Evolutionary conservation across 352 stramenopile genomes (phyloP).

Genomic region (Phytopythium helicoides): DNA sequence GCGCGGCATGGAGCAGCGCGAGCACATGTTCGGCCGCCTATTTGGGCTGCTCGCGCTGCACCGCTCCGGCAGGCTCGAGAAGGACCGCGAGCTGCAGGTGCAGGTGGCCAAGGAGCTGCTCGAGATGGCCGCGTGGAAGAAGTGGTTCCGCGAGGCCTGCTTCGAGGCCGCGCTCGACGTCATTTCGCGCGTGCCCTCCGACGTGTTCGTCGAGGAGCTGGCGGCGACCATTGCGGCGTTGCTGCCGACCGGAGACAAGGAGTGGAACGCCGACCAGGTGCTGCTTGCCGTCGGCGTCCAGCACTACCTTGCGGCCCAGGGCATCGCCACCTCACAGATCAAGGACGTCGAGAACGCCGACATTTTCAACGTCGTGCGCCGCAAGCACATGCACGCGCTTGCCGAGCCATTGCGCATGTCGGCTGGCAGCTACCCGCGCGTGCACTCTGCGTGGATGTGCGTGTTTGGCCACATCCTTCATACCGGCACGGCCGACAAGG

Average conservation of each 20-base stretch:
- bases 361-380: constrained; percentile 42
- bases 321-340: constrained; percentile 22
- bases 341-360: constrained; percentile 34
- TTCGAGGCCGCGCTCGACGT: constrained; percentile 66
- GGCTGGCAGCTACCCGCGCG: constrained; percentile 67
- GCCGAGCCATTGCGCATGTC: constrained; percentile 65
- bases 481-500: constrained; percentile 23
- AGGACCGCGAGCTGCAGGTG: constrained; percentile 34
- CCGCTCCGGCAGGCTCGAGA: constrained; percentile 61
- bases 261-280: constrained; percentile 81
- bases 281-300: constrained; percentile 68
- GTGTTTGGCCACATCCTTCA: constrained; percentile 77
- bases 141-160: constrained; percentile 83
- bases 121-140: constrained; percentile 82
- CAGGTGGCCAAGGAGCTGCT: constrained; percentile 73
- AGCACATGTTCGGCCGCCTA: constrained; percentile 90
- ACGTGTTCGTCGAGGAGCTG: constrained; percentile 46
- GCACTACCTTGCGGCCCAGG: constrained; percentile 55
- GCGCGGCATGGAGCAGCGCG: constrained; percentile 91
- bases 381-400: constrained; percentile 61
- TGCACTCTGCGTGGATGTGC: constrained; percentile 76
- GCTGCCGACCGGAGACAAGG: constrained; percentile 22
- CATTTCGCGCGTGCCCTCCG: constrained; percentile 40
- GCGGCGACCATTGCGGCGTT: constrained; percentile 16
- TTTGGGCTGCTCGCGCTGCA: constrained; percentile 86